Percentiles rank a stretch among this genome's conserved stretches.
Evolutionary conservation across 1,139 yeast species (phyloP).

Genomic region (Dujonia santamariae): DNA sequence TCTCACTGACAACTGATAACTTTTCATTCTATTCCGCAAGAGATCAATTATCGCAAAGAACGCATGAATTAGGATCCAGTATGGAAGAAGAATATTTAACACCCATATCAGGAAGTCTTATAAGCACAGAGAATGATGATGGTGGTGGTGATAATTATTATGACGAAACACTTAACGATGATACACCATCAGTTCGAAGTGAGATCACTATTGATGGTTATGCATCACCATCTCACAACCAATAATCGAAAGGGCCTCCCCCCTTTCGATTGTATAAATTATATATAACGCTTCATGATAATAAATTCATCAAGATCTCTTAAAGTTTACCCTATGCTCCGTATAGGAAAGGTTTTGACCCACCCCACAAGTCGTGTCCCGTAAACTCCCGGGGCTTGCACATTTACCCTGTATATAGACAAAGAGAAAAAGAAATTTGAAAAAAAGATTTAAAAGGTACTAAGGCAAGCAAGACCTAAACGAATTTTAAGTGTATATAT

Average conservation of each 20-base stretch:
- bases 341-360: no score
- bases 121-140: neutral
- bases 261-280: neutral
- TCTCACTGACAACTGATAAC: neutral
- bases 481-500: no score
- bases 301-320: neutral
- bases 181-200: conserved; percentile 1
- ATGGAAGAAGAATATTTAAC: conserved; percentile 20
- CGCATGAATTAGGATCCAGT: conserved; percentile 25
- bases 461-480: no score
- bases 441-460: no score
- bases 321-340: no score
- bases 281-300: no score
- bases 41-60: conserved; percentile 8
- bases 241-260: neutral
- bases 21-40: conserved; percentile 5
- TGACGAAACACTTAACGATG: conserved; percentile 5
- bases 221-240: neutral
- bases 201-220: conserved; percentile 4
- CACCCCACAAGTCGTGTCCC: conserved; percentile 7
- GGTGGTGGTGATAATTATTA: conserved; percentile 6
- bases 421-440: no score
- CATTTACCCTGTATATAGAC: no score
- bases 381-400: conserved; percentile 1
- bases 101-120: conserved; percentile 8